These are phyloP conservation scores for Vanderwaltozyma verrucispora DNA, from an alignment of 805 yeast species.

Conservation along the genomic window DNA sequence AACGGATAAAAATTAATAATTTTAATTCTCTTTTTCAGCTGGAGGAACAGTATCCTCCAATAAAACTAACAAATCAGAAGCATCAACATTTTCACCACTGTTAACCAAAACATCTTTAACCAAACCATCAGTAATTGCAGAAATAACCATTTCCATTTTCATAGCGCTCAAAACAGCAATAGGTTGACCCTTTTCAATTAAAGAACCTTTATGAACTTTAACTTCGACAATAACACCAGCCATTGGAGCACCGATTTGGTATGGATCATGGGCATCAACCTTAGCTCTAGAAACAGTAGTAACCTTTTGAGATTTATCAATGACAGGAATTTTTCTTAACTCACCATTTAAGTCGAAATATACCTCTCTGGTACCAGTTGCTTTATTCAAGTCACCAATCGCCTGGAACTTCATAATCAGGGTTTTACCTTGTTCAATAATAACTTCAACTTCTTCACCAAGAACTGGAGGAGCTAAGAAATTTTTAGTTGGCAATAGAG, in stretches of 20 bases:
- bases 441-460: constrained; percentile 81
- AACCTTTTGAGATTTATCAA: constrained; percentile 77
- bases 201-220: constrained; percentile 76
- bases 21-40: constrained; percentile 7
- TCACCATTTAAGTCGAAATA: constrained; percentile 98
- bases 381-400: constrained; percentile 73
- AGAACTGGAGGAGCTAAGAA: constrained; percentile 81
- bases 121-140: constrained; percentile 82
- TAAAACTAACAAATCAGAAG: constrained; percentile 73
- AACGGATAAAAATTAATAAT: not conserved
- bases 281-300: constrained; percentile 82
- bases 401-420: constrained; percentile 88
- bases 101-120: constrained; percentile 66
- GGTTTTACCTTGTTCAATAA: constrained; percentile 90
- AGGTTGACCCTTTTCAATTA: constrained; percentile 94
- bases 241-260: constrained; percentile 98
- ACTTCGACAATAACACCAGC: constrained; percentile 97
- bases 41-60: constrained; percentile 29
- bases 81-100: constrained; percentile 94
- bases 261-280: constrained; percentile 79
- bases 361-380: constrained; percentile 89
- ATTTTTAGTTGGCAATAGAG: constrained; percentile 86
- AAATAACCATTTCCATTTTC: constrained; percentile 99
- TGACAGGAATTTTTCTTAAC: constrained; percentile 87
- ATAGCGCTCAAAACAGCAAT: constrained; percentile 89